A percentile compares a stretch with the other conserved stretches of the same genome.
Evolutionary conservation across 805 yeast species (phyloP).

Genomic region (Candida parachauliodes): DNA sequence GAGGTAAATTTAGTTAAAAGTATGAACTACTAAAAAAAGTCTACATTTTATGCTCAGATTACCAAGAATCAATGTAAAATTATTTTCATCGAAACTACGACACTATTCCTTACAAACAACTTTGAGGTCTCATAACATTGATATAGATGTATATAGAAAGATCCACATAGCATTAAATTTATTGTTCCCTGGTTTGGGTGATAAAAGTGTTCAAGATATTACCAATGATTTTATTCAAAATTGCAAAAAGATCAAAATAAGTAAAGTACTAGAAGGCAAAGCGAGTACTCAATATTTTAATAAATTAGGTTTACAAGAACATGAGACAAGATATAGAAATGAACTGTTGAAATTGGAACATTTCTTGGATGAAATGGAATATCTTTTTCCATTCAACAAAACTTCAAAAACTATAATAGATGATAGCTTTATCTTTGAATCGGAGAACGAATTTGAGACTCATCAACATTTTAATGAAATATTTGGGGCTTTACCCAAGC

Average conservation of each 20-base stretch:
- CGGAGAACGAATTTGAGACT: constrained; percentile 1
- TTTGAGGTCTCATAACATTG: background rate
- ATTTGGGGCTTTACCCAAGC: background rate
- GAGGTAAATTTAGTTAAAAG: no score
- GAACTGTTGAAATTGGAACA: background rate
- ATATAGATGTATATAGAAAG: background rate
- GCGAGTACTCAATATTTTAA: background rate
- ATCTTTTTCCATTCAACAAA: background rate
- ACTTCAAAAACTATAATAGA: background rate
- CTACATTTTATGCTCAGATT: background rate
- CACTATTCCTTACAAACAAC: constrained; percentile 1
- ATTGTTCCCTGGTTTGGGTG: constrained; percentile 6
- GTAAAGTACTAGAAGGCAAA: background rate
- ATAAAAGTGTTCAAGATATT: background rate
- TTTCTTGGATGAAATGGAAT: constrained; percentile 3
- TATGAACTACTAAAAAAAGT: no score
- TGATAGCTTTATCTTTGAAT: background rate
- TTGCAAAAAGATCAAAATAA: background rate
- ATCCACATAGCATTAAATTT: constrained; percentile 3
- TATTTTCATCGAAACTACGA: background rate
- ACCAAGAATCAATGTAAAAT: background rate
- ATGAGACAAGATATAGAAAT: background rate
- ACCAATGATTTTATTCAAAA: background rate
- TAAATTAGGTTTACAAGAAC: background rate
- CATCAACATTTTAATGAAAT: background rate